A percentile compares a stretch with the other conserved stretches of the same genome.
These are phyloP conservation scores for Mortierella sp. DNA, from an alignment of 371 early-diverging fungal species.

Conservation along the genomic window DNA sequence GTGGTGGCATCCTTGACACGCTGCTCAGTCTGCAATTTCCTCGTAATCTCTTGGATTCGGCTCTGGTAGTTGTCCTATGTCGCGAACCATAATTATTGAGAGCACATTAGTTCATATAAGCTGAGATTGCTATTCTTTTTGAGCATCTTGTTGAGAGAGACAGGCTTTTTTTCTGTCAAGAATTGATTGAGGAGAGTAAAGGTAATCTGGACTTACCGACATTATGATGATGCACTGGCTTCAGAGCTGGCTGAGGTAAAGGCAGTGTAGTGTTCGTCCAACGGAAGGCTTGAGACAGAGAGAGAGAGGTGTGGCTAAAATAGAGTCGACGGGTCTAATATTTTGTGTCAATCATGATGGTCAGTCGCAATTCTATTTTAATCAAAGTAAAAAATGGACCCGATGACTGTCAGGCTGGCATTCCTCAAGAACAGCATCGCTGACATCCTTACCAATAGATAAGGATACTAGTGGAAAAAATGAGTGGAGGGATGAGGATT, in stretches of 20 bases:
- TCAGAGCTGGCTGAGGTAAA: too few relatives aligned
- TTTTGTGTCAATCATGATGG: not conserved
- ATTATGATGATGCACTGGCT: not conserved
- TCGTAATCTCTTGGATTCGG: conserved; percentile 56
- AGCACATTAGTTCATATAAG: too few relatives aligned
- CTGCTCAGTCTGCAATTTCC: conserved; percentile 58
- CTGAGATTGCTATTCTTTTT: too few relatives aligned
- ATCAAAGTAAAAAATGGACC: not conserved
- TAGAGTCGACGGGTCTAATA: too few relatives aligned
- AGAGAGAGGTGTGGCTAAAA: too few relatives aligned
- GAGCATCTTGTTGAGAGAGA: too few relatives aligned
- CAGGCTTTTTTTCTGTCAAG: too few relatives aligned
- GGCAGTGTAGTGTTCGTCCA: not conserved
- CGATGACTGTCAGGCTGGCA: not conserved
- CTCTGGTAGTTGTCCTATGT: conserved; percentile 51
- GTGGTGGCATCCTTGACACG: conserved; percentile 59
- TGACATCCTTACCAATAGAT: not conserved
- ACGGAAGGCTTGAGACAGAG: not conserved
- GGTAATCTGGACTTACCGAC: not conserved
- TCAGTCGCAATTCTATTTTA: not conserved
- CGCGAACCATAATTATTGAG: not conserved
- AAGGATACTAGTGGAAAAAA: too few relatives aligned
- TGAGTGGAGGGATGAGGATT: too few relatives aligned
- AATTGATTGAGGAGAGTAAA: too few relatives aligned
- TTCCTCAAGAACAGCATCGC: not conserved